A percentile compares a stretch with the other conserved stretches of the same genome.
Evolutionary conservation across 805 yeast species (phyloP).

Genomic region (Yamadazyma sp.): DNA sequence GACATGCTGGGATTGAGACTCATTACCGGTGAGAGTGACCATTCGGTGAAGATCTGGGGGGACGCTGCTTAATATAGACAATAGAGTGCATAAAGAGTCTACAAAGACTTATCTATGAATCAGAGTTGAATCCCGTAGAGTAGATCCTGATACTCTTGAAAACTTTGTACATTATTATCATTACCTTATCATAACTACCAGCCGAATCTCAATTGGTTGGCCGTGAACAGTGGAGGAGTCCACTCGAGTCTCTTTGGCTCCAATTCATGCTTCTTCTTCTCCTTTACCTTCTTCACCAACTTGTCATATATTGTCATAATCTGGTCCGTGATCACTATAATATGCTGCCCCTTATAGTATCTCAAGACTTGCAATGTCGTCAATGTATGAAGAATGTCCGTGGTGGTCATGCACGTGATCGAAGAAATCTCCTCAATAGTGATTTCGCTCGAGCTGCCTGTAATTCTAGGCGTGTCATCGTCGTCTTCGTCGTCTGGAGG

Average conservation of each 20-base stretch:
- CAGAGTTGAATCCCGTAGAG: no score
- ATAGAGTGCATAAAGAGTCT: neutral
- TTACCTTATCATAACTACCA: conserved; percentile 52
- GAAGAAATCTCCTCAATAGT: conserved; percentile 90
- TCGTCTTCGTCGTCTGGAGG: conserved; percentile 38
- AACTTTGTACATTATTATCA: no score
- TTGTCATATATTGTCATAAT: conserved; percentile 75
- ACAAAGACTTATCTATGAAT: neutral
- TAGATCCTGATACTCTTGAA: no score
- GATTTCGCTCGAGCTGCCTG: conserved; percentile 41
- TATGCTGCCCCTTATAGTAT: conserved; percentile 94
- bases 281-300: conserved; percentile 47
- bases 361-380: conserved; percentile 87
- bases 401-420: conserved; percentile 90
- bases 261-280: conserved; percentile 72
- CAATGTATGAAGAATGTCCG: conserved; percentile 90
- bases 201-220: conserved; percentile 93
- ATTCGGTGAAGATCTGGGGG: conserved; percentile 74
- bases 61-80: conserved; percentile 12
- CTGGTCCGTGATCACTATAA: conserved; percentile 80
- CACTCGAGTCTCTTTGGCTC: conserved; percentile 74
- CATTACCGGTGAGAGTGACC: conserved; percentile 89
- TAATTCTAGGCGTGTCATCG: conserved; percentile 21
- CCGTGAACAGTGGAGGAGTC: conserved; percentile 96
- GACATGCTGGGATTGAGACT: conserved; percentile 80